These are phyloP conservation scores for Lachancea quebecensis DNA, from an alignment of 805 yeast genomes.

Conservation along the genomic window DNA sequence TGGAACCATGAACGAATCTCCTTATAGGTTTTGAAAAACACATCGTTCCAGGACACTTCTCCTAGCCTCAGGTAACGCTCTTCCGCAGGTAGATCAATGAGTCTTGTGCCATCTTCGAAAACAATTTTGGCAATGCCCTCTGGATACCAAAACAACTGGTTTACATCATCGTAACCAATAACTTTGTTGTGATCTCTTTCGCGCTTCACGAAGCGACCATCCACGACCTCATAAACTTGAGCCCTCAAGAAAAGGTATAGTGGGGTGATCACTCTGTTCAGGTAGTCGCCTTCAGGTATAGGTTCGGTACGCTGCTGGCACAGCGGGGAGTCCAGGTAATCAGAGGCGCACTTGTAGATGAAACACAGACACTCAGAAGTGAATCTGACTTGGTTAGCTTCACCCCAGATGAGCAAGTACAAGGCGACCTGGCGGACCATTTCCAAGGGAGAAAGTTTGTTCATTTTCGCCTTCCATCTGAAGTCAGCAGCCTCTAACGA, in stretches of 20 bases:
- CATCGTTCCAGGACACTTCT: conserved; percentile 86
- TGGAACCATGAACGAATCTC: conserved; percentile 98
- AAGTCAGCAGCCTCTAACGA: conserved; percentile 75
- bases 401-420: conserved; percentile 83
- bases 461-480: conserved; percentile 82
- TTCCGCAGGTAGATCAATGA: conserved; percentile 81
- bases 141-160: conserved; percentile 98
- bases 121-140: conserved; percentile 94
- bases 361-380: conserved; percentile 86
- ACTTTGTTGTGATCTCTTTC: conserved; percentile 76
- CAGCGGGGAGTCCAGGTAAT: conserved; percentile 79
- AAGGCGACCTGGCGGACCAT: conserved; percentile 73
- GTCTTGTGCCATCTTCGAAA: conserved; percentile 85
- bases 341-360: conserved; percentile 90
- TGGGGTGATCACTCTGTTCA: conserved; percentile 90
- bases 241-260: conserved; percentile 71
- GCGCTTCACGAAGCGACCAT: conserved; percentile 78
- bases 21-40: conserved; percentile 90
- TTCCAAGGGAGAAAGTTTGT: conserved; percentile 62
- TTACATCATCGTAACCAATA: conserved; percentile 95
- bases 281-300: conserved; percentile 80
- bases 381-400: conserved; percentile 76
- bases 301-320: conserved; percentile 84
- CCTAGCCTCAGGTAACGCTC: conserved; percentile 88
- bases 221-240: conserved; percentile 74